Evolutionary conservation across 495 filamentous ascomycete genomes (phyloP), one percentile per base, ranked within the genome.

Genomic region (Glonium stellatum): DNA sequence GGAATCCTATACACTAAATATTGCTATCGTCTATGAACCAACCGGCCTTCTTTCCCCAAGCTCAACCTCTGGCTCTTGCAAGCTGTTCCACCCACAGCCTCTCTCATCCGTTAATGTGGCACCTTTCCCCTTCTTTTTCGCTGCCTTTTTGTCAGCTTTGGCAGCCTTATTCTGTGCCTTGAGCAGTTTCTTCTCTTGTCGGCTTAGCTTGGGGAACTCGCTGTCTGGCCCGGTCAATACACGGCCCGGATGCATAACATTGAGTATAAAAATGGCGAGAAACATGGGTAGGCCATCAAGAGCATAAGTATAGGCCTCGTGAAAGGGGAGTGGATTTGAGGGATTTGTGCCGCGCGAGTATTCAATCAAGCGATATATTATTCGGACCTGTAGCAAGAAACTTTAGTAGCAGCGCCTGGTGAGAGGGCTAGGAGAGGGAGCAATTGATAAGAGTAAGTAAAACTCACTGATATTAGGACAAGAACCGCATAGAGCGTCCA

Each of bases 231-330:
- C 79, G 0, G 69, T 65, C 53, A 86, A 70, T 13, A 79, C 72
- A 1, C 71, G 67, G 0, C 81, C 82, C 0, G 80, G 81, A 59
- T 86, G 79, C 6, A 73, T 63, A 1, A 82, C 27, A 41, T 73
- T 76, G 25, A 84, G 72, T 4, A 77, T 48, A 0, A 75, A 31
- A n/a, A 82, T 59, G 0, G 77, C 74, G 9, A 78, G 2, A 51
- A 83, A 65, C 81, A 86, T 86, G 1, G 82, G 80, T 0, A 79
- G 57, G 0, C 78, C 78, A 49, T 86, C 83, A 27, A 86, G 74
- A 11, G 71, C 68, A 61, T 83, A 85, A 31, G 75, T 68, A 58
- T 80, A 82, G n/a, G 62, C 70, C 67, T 86, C 82, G 63, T 85
- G 73, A 12, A 64, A 73, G 0, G 75, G 73, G 13, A 85, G 58